Base-by-base conservation (phyloP, 768 basidiomycete species). In the Phanerochaete carnosa region DNA sequence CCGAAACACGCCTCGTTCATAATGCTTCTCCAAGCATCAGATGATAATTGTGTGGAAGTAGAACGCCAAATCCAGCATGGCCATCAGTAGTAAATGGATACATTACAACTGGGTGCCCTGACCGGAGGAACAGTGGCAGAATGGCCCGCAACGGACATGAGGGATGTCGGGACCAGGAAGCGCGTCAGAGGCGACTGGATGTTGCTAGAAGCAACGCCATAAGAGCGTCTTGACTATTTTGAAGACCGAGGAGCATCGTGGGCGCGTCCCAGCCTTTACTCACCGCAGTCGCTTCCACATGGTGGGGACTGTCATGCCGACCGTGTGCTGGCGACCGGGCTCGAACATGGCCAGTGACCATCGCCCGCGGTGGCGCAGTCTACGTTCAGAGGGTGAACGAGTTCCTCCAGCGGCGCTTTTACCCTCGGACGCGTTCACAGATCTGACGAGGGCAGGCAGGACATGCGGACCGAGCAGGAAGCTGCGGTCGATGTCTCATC, bases 1-100 rank as follows among this genome's bases (percentile, higher is more conserved):
- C 64, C 70, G 65, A 64, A 64, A 61, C 65, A 62, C 54, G 57
- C 58, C 60, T 61, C 45, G 64, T 56, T 62, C 62, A 64, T 56
- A 64, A 62, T 59, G 64, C 62, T 56, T 66, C 65, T 63, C 37
- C 43, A 39, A 58, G 65, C 63, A 70, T 70, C 67, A 68, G 66
- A 68, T 70, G 68, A 66, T 68, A 60, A 62, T 63, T 66, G 66
- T 68, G 67, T 65, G 67, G 60, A 65, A 59, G 62, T 65, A 64
- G 64, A 65, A 60, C 59, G 62, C 65, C 69, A 62, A 62, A 69
- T 60, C 55, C 53, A 66, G 66, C 33, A 63, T 23, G 30, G 49
- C 62, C 55, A 60, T 59, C 66, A 64, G 64, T 64, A 64, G 64
- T 59, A 65, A 64, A 66, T 60, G 60, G 61, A 29, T 62, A 62